phyloP scores from a whole-genome alignment of 768 basidiomycete genomes.

The Auricularia auricula-judae region DNA sequence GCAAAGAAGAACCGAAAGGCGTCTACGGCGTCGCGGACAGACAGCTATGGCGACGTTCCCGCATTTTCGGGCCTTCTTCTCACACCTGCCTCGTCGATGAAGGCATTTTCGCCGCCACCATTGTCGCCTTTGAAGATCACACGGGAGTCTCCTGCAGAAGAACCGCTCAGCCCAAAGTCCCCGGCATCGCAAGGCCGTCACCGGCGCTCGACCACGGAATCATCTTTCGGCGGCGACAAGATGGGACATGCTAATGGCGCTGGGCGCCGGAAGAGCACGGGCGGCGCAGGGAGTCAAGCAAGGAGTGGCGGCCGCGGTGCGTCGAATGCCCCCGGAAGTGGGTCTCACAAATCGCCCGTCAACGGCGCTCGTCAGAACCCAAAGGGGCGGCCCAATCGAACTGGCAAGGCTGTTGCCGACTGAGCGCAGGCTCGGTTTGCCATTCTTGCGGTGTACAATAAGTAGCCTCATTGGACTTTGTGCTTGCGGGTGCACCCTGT shows the following conservation, averaged over 20 bases:
- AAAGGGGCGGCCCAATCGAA: not conserved
- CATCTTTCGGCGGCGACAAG: not conserved
- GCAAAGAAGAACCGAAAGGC: slow-evolving; percentile 3
- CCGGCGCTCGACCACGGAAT: not conserved
- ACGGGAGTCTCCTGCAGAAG: not conserved
- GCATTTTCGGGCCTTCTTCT: not conserved
- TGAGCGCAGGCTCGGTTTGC: too few relatives aligned
- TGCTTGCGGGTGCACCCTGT: too few relatives aligned
- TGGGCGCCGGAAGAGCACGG: not conserved
- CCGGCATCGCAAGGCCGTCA: not conserved
- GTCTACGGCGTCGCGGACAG: not conserved
- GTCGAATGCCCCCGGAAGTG: not conserved
- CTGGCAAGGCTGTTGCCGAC: too few relatives aligned
- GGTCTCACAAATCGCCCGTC: not conserved
- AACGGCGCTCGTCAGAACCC: not conserved
- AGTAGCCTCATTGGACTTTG: too few relatives aligned
- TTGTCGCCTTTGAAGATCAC: not conserved
- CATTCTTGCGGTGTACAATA: too few relatives aligned
- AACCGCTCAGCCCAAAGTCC: not conserved
- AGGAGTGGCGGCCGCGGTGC: not conserved
- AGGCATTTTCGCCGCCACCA: not conserved
- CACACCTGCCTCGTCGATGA: not conserved
- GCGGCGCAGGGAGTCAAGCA: not conserved
- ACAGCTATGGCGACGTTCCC: not conserved
- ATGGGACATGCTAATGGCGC: not conserved